These are phyloP conservation scores for Hymenoscyphus linearis DNA, from an alignment of 2,329 filamentous ascomycete genomes.

Conservation along the genomic window DNA sequence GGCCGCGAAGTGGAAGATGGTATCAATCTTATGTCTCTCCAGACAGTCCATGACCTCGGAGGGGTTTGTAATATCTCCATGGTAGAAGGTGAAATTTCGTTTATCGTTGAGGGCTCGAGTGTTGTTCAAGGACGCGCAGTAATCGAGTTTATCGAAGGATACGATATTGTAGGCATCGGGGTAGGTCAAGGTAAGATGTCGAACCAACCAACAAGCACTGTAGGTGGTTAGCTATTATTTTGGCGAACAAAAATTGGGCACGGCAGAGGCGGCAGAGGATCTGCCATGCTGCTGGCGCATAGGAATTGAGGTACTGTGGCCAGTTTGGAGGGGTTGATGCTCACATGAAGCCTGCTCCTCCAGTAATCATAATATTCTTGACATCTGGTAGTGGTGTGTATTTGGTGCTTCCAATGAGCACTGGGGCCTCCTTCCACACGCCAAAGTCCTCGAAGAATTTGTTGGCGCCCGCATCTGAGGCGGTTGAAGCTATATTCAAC, in stretches of 20 bases:
- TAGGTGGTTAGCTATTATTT: conserved; percentile 17
- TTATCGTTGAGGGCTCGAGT: conserved; percentile 61
- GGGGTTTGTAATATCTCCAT: conserved; percentile 71
- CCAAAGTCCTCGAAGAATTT: conserved; percentile 53
- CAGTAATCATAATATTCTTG: conserved; percentile 78
- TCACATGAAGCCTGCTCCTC: conserved; percentile 81
- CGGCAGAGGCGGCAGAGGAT: background rate
- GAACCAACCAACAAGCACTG: conserved; percentile 77
- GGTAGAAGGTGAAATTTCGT: conserved; percentile 72
- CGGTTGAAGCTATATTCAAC: conserved; percentile 12
- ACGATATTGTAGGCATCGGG: conserved; percentile 70
- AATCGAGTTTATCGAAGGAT: conserved; percentile 81
- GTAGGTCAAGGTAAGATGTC: conserved; percentile 71
- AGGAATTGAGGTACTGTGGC: background rate
- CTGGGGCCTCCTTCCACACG: conserved; percentile 66
- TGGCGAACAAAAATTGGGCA: background rate
- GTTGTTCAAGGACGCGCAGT: conserved; percentile 77
- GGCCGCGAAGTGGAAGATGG: conserved; percentile 80
- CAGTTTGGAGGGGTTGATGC: conserved; percentile 29
- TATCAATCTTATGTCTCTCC: conserved; percentile 68
- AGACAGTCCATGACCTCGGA: conserved; percentile 66
- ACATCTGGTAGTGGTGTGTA: conserved; percentile 65
- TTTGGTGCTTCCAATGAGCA: conserved; percentile 63
- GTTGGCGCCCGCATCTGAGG: conserved; percentile 13
- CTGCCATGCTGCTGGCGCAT: conserved; percentile 3